Percentiles rank a stretch among this genome's conserved stretches.
Evolutionary conservation across 768 basidiomycete genomes (phyloP).

Genomic region (Kwoniella newhampshirensis): DNA sequence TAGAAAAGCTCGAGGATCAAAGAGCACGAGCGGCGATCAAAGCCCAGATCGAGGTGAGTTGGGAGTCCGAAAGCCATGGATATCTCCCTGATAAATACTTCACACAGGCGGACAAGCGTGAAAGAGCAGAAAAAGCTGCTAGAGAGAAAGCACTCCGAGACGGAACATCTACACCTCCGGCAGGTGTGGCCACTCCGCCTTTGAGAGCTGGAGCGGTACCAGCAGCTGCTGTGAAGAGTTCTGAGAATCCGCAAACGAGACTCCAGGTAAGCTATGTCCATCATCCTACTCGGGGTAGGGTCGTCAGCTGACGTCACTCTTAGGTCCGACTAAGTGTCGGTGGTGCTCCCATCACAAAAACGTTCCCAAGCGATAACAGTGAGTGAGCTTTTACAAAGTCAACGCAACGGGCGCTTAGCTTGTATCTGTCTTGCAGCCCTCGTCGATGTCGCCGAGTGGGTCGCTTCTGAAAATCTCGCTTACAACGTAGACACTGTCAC

Average conservation of each 20-base stretch:
- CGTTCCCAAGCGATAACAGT: conserved; percentile 50
- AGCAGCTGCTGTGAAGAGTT: conserved; percentile 58
- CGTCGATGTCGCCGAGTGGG: conserved; percentile 78
- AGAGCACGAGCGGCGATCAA: conserved; percentile 82
- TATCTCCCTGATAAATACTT: not conserved
- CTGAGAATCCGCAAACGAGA: conserved; percentile 81
- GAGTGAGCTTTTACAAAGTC: conserved; percentile 11
- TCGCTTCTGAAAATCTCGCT: conserved; percentile 69
- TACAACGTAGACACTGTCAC: conserved; percentile 76
- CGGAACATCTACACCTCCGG: conserved; percentile 60
- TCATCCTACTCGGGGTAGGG: not conserved
- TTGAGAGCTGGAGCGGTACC: conserved; percentile 52
- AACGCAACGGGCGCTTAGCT: not conserved
- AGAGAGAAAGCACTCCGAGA: conserved; percentile 89
- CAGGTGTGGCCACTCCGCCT: conserved; percentile 54
- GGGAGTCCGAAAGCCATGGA: not conserved
- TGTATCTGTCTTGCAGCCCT: conserved; percentile 60
- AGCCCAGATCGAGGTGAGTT: conserved; percentile 73
- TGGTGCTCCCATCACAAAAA: conserved; percentile 69
- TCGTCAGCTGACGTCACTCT: not conserved
- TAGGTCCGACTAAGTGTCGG: conserved; percentile 80
- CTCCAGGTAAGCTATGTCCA: conserved; percentile 58
- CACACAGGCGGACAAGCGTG: conserved; percentile 75
- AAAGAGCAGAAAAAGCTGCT: conserved; percentile 81
- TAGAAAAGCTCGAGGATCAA: conserved; percentile 87